A percentile compares a stretch with the other conserved stretches of the same genome.
phyloP scores from a whole-genome alignment of 306 rosid genomes.

The Alnus glutinosa region DNA sequence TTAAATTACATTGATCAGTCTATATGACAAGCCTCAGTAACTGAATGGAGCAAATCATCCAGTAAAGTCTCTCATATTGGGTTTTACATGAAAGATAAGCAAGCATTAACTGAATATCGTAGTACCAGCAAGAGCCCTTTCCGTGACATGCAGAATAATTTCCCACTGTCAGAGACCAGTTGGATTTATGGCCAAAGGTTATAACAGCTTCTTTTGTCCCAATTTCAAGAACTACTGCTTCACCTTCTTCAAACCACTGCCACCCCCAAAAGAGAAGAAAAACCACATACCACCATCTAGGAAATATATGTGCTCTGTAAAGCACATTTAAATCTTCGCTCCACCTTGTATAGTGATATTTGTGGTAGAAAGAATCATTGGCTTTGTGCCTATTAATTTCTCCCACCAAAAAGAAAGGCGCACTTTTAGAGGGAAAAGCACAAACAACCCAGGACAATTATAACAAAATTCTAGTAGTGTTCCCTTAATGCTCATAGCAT shows the following conservation, averaged over 20 bases:
- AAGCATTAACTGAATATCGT: background rate
- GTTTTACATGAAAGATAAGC: background rate
- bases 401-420: background rate
- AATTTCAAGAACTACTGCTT: background rate
- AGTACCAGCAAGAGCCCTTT: background rate
- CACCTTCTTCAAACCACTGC: background rate
- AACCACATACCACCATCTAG: too few species aligned
- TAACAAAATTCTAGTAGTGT: too few species aligned
- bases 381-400: background rate
- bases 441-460: too few species aligned
- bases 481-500: background rate
- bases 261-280: too few species aligned
- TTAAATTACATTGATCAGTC: background rate
- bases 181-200: background rate
- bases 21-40: background rate
- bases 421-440: too few species aligned
- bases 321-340: too few species aligned
- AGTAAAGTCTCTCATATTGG: background rate
- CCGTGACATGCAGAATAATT: background rate
- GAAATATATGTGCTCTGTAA: too few species aligned
- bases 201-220: too few species aligned
- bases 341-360: background rate
- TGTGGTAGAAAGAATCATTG: background rate
- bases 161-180: background rate
- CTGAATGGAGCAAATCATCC: slow-evolving; percentile 1